phyloP scores from a whole-genome alignment of 495 filamentous ascomycete genomes.

The Parachaetomium inaequale region DNA sequence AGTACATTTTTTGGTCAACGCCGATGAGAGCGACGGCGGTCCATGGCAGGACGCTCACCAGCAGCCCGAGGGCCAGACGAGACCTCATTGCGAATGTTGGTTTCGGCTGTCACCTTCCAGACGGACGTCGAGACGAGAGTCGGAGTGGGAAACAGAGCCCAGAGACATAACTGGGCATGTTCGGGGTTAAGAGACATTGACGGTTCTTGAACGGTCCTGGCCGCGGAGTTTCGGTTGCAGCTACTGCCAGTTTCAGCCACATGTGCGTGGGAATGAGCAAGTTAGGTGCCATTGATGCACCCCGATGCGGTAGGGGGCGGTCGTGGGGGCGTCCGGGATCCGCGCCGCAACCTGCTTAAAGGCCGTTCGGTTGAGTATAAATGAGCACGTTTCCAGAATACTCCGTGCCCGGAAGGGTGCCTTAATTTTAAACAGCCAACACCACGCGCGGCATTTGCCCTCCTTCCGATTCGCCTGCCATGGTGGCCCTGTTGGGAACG shows the following conservation, averaged over 20 bases:
- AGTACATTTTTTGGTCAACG: background rate
- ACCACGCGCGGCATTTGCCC: background rate
- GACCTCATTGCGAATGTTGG: background rate
- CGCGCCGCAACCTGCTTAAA: background rate
- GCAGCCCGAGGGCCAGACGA: background rate
- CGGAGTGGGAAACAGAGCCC: background rate
- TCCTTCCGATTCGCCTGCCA: background rate
- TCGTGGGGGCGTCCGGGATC: background rate
- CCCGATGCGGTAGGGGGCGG: background rate
- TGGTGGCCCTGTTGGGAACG: background rate
- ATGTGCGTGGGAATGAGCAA: background rate
- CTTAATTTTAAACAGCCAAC: background rate
- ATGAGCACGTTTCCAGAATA: background rate
- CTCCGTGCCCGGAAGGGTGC: background rate
- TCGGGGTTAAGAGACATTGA: background rate
- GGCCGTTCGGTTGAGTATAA: background rate
- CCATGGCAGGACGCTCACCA: background rate
- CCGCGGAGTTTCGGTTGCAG: background rate
- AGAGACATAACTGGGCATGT: background rate
- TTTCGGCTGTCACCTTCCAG: background rate
- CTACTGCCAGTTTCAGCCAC: background rate
- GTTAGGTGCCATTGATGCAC: background rate
- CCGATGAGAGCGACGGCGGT: background rate
- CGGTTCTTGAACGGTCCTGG: background rate
- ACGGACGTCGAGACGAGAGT: background rate